Conservation (phyloP, 305 asterid species). For the Solanum hybrid region DNA sequence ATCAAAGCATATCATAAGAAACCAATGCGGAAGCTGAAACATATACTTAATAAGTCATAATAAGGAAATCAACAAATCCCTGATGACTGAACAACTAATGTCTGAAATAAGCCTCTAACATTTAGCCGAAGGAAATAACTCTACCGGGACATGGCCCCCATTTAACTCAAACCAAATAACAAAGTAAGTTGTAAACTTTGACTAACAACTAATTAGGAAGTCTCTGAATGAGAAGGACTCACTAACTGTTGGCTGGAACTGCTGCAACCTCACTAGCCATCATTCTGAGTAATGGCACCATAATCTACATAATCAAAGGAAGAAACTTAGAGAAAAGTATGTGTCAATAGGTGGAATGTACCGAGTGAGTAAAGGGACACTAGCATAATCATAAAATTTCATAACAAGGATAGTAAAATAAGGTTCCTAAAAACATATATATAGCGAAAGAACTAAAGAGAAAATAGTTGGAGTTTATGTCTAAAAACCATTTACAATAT, state of each 20-base stretch:
- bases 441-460: not conserved
- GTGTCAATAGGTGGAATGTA: not conserved
- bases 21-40: not conserved
- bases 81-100: not conserved
- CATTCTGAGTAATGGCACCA: not conserved
- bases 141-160: not conserved
- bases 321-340: not conserved
- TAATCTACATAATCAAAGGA: too few relatives aligned
- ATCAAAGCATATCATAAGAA: not conserved
- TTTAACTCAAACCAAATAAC: not conserved
- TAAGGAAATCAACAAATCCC: not conserved
- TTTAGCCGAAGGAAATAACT: not conserved
- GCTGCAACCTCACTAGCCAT: not conserved
- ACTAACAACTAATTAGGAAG: not conserved
- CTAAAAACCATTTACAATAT: not conserved
- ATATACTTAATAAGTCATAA: not conserved
- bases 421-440: not conserved
- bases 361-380: not conserved
- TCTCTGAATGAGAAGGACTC: not conserved
- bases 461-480: not conserved
- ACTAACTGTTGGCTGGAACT: not conserved
- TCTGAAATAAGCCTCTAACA: not conserved
- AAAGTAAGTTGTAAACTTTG: not conserved
- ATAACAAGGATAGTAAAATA: not conserved
- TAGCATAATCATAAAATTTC: not conserved